These are phyloP conservation scores for Nyssa sinensis DNA, from an alignment of 148 eudicot species.

Conservation along the genomic window DNA sequence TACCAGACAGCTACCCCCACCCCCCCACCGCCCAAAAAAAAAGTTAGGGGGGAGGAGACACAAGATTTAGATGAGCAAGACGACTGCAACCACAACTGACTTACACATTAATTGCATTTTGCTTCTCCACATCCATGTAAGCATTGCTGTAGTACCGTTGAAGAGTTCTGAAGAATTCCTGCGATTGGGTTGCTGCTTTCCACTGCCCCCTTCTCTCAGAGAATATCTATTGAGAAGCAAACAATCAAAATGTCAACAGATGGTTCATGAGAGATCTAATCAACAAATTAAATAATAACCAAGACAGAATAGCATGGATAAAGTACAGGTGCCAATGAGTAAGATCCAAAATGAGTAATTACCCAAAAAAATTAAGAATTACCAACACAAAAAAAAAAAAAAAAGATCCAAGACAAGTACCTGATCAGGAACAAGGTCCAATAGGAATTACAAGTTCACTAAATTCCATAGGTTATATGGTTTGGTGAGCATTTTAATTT, in stretches of 20 bases:
- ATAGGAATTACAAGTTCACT: too few species aligned
- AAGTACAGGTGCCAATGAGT: background rate
- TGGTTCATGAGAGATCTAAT: background rate
- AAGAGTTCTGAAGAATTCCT: constrained; percentile 86
- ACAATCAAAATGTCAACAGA: constrained; percentile 8
- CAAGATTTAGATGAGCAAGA: background rate
- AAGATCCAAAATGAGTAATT: background rate
- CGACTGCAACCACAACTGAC: constrained; percentile 33
- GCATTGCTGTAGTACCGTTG: constrained; percentile 91
- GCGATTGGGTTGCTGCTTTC: constrained; percentile 90
- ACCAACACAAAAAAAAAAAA: too few species aligned
- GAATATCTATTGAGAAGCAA: constrained; percentile 52
- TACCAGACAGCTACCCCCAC: background rate
- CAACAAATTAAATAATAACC: background rate
- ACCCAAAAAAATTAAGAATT: too few species aligned
- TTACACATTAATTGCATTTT: constrained; percentile 88
- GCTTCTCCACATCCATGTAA: constrained; percentile 87
- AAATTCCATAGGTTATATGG: too few species aligned
- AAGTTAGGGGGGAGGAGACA: background rate
- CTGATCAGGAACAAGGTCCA: too few species aligned
- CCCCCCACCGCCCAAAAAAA: background rate
- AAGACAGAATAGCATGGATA: background rate
- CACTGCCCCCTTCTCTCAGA: constrained; percentile 89
- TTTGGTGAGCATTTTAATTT: too few species aligned
- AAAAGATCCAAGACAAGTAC: too few species aligned